phyloP scores from a whole-genome alignment of 2,329 filamentous ascomycete genomes.

The Alternaria brassicicola region DNA sequence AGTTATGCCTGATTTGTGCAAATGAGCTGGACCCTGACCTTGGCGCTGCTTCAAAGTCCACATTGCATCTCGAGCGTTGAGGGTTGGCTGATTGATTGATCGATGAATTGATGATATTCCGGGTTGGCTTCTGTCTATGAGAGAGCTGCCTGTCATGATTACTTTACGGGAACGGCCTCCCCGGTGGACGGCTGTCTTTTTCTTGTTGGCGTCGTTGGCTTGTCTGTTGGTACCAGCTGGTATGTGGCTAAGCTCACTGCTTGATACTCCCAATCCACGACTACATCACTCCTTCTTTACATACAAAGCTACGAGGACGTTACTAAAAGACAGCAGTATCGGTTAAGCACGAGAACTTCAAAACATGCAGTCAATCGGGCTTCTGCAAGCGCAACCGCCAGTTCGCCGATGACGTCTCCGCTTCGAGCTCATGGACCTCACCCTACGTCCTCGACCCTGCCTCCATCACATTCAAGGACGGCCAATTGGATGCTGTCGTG shows the following conservation, averaged over 20 bases:
- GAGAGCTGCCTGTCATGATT: conserved; percentile 38
- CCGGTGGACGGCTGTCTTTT: conserved; percentile 64
- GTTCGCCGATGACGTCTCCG: conserved; percentile 77
- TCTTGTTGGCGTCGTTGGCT: conserved; percentile 43
- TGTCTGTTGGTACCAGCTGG: conserved; percentile 46
- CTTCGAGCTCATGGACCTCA: conserved; percentile 73
- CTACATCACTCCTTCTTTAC: background rate
- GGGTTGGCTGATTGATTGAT: background rate
- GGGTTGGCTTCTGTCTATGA: conserved; percentile 25
- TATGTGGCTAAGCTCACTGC: conserved; percentile 32
- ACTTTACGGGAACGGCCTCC: conserved; percentile 48
- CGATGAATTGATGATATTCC: conserved; percentile 12
- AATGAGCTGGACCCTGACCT: conserved; percentile 13
- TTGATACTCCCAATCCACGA: background rate
- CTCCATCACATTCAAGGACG: conserved; percentile 77
- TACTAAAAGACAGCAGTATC: conserved; percentile 59
- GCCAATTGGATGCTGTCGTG: conserved; percentile 79
- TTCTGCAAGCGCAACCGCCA: conserved; percentile 96
- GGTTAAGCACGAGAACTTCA: conserved; percentile 97
- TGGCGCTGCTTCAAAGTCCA: conserved; percentile 21
- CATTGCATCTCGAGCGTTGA: conserved; percentile 18
- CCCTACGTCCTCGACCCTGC: conserved; percentile 79
- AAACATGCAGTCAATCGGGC: conserved; percentile 92
- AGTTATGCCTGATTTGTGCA: conserved; percentile 14
- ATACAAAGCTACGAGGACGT: background rate